Base-by-base conservation (phyloP, 352 stramenopile species). In the Phytophthora boehmeriae region DNA sequence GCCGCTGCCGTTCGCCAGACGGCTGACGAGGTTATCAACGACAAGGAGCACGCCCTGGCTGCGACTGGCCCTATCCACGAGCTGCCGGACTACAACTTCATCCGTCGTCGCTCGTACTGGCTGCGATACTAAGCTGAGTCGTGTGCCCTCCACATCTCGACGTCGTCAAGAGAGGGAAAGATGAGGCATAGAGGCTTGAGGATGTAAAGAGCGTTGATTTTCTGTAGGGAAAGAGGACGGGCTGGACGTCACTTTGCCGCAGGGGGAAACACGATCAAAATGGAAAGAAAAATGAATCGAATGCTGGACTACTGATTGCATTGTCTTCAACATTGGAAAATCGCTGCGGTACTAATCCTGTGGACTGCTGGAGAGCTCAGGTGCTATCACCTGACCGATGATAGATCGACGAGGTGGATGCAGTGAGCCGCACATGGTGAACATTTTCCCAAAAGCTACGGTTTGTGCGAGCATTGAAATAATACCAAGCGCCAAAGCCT, bases 81-180 rank as follows among this genome's bases (percentile, higher is more conserved):
- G 75, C 83, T 99, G 73, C 97, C 97, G 38, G 97, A 99, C 80
- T 99, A 99, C 93, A 99, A 98, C 80, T 99, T 98, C 83, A 98
- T 99, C 82, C 93, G 98, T 80, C 90, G 97, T 78, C 92, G 98
- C 73, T 99, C 97, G 54, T 99, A 98, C 95, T 99, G 97, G 96
- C 78, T 98, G 72, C 86, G 87, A 78, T 94, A 93, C 88, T 97
- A 92, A 83, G 65, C 56, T 22, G 34, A 34, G 16, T 55, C 42
- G 52, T 59, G 47, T 60, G 39, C 34, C 45, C 42, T 27, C 45
- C 58, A 34, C 27, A 71, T 67, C 60, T 57, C 49, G 32, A 50
- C 56, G 58, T 73, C 52, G 66, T 75, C 46, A 58, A 69, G 70
- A 58, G 59, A 50, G 53, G 55, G 54, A 41, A 54, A 59, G 54